A percentile compares a stretch with the other conserved stretches of the same genome.
These are phyloP conservation scores for Cercospora beticola DNA, from an alignment of 2,329 filamentous ascomycete species.

Conservation along the genomic window DNA sequence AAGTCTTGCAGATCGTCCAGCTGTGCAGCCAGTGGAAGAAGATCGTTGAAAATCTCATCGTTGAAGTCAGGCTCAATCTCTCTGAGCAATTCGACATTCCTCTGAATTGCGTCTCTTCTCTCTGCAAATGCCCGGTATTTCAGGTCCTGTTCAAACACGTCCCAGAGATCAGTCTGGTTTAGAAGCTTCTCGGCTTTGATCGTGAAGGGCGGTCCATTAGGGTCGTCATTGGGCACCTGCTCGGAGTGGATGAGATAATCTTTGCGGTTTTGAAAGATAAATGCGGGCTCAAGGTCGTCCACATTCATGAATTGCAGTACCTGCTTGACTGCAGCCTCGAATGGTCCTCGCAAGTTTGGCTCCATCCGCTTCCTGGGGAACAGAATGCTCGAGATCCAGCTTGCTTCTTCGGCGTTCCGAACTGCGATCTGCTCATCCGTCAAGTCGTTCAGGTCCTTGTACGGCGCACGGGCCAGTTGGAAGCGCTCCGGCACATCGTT, in stretches of 20 bases:
- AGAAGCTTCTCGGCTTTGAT: conserved; percentile 82
- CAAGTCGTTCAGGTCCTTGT: conserved; percentile 72
- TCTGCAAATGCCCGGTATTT: conserved; percentile 92
- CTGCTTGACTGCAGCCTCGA: conserved; percentile 84
- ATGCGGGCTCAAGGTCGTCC: conserved; percentile 92
- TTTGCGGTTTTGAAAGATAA: conserved; percentile 96
- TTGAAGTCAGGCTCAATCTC: conserved; percentile 56
- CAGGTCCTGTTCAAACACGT: conserved; percentile 89
- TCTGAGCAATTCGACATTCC: conserved; percentile 75
- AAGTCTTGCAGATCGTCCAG: conserved; percentile 97
- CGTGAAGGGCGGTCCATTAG: conserved; percentile 69
- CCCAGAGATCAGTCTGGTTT: conserved; percentile 91
- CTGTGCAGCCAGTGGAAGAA: conserved; percentile 75
- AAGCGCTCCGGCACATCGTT: conserved; percentile 91
- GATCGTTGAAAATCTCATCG: conserved; percentile 76
- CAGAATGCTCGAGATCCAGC: conserved; percentile 88
- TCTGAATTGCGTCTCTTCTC: conserved; percentile 79
- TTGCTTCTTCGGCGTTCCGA: conserved; percentile 74
- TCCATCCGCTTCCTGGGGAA: conserved; percentile 78
- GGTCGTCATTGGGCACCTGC: conserved; percentile 67
- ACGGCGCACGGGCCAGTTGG: conserved; percentile 85
- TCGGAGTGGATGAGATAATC: conserved; percentile 93
- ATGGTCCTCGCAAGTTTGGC: conserved; percentile 72
- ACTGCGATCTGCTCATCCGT: conserved; percentile 68
- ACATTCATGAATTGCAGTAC: conserved; percentile 94